Percentiles rank a stretch among this genome's conserved stretches.
Evolutionary conservation across 2,329 filamentous ascomycete species (phyloP).

Genomic region (Pseudogymnoascus verrucosus): DNA sequence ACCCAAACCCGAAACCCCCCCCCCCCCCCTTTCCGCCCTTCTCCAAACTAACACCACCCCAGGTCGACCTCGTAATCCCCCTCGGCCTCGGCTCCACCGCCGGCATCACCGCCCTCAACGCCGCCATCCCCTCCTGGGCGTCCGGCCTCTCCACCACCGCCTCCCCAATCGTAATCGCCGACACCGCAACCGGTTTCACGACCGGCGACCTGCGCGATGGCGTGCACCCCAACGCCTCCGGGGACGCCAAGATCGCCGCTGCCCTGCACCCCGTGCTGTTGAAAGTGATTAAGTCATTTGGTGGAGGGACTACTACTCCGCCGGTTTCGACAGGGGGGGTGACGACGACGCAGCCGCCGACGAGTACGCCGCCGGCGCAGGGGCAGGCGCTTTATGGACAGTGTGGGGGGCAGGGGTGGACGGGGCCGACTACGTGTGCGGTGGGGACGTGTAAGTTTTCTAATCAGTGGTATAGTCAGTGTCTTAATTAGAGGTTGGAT

Average conservation of each 20-base stretch:
- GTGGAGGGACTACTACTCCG: background rate
- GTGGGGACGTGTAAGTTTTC: conserved; percentile 15
- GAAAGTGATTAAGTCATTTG: background rate
- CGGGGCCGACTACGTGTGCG: conserved; percentile 4
- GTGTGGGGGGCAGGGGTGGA: conserved; percentile 10
- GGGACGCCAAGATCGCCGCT: background rate
- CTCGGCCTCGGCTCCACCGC: conserved; percentile 24
- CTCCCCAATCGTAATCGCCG: conserved; percentile 20
- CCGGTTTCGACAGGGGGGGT: background rate
- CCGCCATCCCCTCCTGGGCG: conserved; percentile 33
- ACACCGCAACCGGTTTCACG: conserved; percentile 31
- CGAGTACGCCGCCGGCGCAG: background rate
- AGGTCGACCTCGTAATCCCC: conserved; percentile 36
- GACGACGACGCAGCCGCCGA: background rate
- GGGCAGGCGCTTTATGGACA: background rate
- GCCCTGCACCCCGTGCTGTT: background rate
- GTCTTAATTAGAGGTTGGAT: background rate
- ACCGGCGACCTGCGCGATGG: conserved; percentile 31
- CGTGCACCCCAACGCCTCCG: conserved; percentile 31
- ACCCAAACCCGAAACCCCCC: too few relatives aligned
- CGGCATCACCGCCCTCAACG: conserved; percentile 29
- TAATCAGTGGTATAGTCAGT: conserved; percentile 18
- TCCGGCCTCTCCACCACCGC: conserved; percentile 24
- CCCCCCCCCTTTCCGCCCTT: background rate
- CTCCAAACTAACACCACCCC: background rate